phyloP scores from a whole-genome alignment of 2,329 filamentous ascomycete genomes.

The Lecanicillium sp. region DNA sequence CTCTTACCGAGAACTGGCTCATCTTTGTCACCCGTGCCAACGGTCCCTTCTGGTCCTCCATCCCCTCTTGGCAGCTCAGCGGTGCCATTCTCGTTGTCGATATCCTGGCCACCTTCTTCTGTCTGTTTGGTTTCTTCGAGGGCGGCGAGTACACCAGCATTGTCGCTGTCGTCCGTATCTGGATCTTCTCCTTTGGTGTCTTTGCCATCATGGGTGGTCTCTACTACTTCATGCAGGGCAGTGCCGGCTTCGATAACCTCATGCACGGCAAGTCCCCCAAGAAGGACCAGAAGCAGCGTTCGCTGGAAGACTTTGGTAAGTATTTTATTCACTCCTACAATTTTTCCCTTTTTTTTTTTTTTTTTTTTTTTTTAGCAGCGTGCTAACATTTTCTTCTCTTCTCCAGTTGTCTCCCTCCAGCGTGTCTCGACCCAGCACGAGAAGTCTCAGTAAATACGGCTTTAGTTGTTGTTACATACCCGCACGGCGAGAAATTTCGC shows the following conservation, averaged over 20 bases:
- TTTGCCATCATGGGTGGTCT: constrained; percentile 75
- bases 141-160: constrained; percentile 58
- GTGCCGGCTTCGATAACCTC: constrained; percentile 76
- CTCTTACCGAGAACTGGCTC: constrained; percentile 88
- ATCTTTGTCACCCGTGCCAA: constrained; percentile 95
- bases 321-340: constrained; percentile 18
- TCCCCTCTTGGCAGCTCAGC: constrained; percentile 76
- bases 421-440: constrained; percentile 88
- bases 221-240: constrained; percentile 72
- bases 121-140: constrained; percentile 76
- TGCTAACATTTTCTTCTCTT: constrained; percentile 50
- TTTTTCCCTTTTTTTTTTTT: too few relatives aligned
- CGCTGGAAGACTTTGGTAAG: constrained; percentile 83
- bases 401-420: constrained; percentile 74
- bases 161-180: constrained; percentile 78
- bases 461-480: constrained; percentile 25
- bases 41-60: constrained; percentile 84
- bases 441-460: constrained; percentile 60
- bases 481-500: constrained; percentile 21
- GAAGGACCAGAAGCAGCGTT: constrained; percentile 74
- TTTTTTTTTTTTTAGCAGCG: background rate
- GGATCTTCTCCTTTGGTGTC: constrained; percentile 85
- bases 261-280: constrained; percentile 86
- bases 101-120: constrained; percentile 77
- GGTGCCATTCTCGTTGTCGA: constrained; percentile 77